Conservation (phyloP, 2,329 filamentous ascomycete species). For the Calonectria honghensis region DNA sequence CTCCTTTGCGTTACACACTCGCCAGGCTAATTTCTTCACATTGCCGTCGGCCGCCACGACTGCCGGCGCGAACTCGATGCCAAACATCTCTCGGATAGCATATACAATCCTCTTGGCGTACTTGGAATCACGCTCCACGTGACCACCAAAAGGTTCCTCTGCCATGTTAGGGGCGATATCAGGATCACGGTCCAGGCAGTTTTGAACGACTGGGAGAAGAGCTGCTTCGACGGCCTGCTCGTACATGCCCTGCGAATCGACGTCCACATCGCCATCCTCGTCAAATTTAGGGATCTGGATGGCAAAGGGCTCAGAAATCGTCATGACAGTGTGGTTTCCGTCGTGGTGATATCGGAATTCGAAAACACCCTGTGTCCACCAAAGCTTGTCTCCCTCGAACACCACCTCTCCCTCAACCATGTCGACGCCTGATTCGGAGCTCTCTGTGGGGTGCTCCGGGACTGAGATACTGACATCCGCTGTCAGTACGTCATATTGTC, state of each 20-base stretch:
- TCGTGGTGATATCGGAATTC: conserved; percentile 98
- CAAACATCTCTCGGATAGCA: conserved; percentile 97
- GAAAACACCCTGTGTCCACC: conserved; percentile 97
- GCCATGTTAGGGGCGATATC: conserved; percentile 89
- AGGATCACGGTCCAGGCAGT: conserved; percentile 94
- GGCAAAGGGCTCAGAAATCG: conserved; percentile 94
- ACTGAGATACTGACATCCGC: conserved; percentile 86
- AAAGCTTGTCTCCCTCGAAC: conserved; percentile 94
- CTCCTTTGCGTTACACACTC: conserved; percentile 96
- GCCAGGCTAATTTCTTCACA: conserved; percentile 92
- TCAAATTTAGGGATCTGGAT: conserved; percentile 89
- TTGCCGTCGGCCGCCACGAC: conserved; percentile 95
- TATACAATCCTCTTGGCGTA: conserved; percentile 94
- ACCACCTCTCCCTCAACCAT: conserved; percentile 87
- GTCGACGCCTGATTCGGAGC: conserved; percentile 72
- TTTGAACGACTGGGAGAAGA: conserved; percentile 88
- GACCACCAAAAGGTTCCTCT: conserved; percentile 88
- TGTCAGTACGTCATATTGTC: conserved; percentile 83
- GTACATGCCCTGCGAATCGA: conserved; percentile 76
- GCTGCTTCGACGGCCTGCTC: conserved; percentile 83
- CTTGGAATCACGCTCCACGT: conserved; percentile 91
- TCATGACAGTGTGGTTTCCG: conserved; percentile 94
- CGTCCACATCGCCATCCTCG: conserved; percentile 81
- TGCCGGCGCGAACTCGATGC: conserved; percentile 93
- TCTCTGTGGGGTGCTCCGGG: conserved; percentile 76